Conservation (phyloP, 805 yeast genomes). For the Metschnikowia matae region DNA sequence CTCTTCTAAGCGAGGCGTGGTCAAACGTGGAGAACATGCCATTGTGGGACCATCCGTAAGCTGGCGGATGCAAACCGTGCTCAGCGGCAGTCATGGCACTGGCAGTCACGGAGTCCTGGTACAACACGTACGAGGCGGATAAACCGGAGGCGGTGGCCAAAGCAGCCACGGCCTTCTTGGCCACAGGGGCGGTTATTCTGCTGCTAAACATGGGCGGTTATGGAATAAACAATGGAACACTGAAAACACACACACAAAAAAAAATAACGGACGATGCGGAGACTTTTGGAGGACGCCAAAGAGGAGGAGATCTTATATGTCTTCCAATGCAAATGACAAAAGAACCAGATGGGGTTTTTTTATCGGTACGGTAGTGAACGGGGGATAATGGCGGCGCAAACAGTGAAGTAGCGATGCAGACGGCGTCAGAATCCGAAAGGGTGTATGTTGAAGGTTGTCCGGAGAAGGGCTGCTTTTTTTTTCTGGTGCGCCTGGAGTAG, state of each 20-base stretch:
- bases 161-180: slow-evolving; percentile 54
- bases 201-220: slow-evolving; percentile 14
- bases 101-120: slow-evolving; percentile 82
- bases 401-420: background rate
- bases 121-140: slow-evolving; percentile 74
- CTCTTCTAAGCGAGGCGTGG: slow-evolving; percentile 96
- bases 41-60: slow-evolving; percentile 87
- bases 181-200: slow-evolving; percentile 19
- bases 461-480: slow-evolving; percentile 9
- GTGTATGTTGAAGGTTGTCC: background rate
- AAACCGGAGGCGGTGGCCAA: slow-evolving; percentile 72
- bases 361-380: background rate
- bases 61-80: slow-evolving; percentile 96
- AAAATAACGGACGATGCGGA: too few species aligned
- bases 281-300: too few species aligned
- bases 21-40: slow-evolving; percentile 90
- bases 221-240: background rate
- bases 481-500: slow-evolving; percentile 1
- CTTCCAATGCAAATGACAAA: slow-evolving; percentile 4
- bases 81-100: slow-evolving; percentile 98
- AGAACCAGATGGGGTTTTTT: background rate
- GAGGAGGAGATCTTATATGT: too few species aligned
- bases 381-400: slow-evolving; percentile 4
- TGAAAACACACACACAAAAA: too few species aligned
- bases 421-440: background rate